Evolutionary conservation across 257 asterid species (phyloP), one percentile per base, ranked within the genome.

Genomic region (Hygrophila difformis): DNA sequence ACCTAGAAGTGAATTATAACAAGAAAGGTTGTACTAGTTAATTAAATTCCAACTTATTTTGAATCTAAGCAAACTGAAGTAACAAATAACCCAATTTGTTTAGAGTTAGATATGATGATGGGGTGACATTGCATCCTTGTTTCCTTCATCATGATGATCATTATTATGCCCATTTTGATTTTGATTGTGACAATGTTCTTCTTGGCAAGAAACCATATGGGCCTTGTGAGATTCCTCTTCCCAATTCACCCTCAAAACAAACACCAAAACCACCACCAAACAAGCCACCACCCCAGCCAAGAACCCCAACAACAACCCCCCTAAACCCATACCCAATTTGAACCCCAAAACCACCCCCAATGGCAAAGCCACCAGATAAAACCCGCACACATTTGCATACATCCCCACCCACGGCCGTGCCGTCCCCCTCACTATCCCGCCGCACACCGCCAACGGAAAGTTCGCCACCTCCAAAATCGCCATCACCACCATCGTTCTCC

Each of bases 401-500:
- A 63, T 78, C 9, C 82, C 93, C 5, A 86, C 50, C 78, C 83
- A 70, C 11, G 94, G 96, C 53, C 82, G 22, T 0, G 89, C 96
- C 47, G 95, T 91, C 5, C 98, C 96, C 47, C 96, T 62, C 53
- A 82, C 88, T 1, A 91, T 73, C 37, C 94, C 98, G 0, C 95
- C 96, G 10, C 92, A 77, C 44, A 86, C 98, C 12, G 71, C 71
- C 56, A 85, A 36, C 5, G 98, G 96, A 17, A 85, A 85, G 24
- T 89, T 89, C 17, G 80, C 72, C 22, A 82, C 72, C 33, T 86
- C 96, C 33, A 79, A 44, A 1, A 59, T 38, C 1, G 81, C 84
- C 96, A 86, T 82, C 39, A 80, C 12, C 39, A 62, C 3, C 79
- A 86, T 71, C 62, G 51, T 64, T 59, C 56, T 79, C 58, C 62